These are phyloP conservation scores for Allium cepa DNA, from an alignment of 106 monocot genomes.

Conservation along the genomic window DNA sequence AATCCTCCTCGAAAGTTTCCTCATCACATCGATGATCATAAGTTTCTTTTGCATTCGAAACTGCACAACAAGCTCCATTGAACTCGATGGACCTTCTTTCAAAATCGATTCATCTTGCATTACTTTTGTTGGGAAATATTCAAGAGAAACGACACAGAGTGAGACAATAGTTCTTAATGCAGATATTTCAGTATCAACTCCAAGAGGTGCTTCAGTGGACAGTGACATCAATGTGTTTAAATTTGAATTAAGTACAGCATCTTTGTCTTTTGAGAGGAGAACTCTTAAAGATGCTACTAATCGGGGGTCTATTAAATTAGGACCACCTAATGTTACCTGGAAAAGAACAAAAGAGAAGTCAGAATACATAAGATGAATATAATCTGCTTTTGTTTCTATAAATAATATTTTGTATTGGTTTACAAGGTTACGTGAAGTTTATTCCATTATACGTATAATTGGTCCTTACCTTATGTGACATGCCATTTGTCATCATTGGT, in stretches of 20 bases:
- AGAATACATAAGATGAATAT: background rate
- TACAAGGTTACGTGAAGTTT: too few relatives aligned
- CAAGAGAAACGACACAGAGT: constrained; percentile 58
- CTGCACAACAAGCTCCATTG: constrained; percentile 56
- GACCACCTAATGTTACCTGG: constrained; percentile 80
- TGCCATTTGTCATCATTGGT: too few relatives aligned
- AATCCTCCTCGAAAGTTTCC: constrained; percentile 58
- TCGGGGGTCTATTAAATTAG: constrained; percentile 70
- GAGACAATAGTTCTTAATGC: constrained; percentile 61
- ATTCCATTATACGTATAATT: too few relatives aligned
- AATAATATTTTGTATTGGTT: too few relatives aligned
- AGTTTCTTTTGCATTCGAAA: constrained; percentile 90
- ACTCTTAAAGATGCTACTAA: constrained; percentile 76
- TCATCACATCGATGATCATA: constrained; percentile 73
- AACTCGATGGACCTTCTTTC: constrained; percentile 29
- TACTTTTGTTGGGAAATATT: constrained; percentile 86
- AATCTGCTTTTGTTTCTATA: too few relatives aligned
- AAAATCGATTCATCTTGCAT: constrained; percentile 85
- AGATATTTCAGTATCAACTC: constrained; percentile 44
- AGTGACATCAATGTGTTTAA: constrained; percentile 52
- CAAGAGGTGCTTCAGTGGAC: constrained; percentile 56
- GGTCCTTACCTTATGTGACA: too few relatives aligned
- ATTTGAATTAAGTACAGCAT: constrained; percentile 25
- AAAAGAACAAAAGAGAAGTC: background rate
- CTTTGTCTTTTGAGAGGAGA: constrained; percentile 38